These are phyloP conservation scores for Diutina siamensis DNA, from an alignment of 1,139 yeast genomes.

Conservation along the genomic window DNA sequence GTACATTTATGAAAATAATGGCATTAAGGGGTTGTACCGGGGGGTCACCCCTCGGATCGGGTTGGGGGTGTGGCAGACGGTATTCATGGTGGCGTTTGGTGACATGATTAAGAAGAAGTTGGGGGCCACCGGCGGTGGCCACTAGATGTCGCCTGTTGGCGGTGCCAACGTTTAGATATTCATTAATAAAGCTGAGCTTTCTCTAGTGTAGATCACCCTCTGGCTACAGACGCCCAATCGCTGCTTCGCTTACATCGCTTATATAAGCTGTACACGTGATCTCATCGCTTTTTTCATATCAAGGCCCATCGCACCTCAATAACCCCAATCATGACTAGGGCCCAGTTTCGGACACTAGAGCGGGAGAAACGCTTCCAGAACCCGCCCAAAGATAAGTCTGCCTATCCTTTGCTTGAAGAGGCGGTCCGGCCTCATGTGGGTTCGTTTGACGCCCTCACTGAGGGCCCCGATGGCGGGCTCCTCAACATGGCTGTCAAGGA, in stretches of 20 bases:
- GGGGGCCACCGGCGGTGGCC: constrained; percentile 33
- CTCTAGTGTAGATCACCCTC: no score
- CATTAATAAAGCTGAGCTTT: no score
- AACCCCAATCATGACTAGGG: constrained; percentile 19
- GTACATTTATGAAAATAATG: constrained; percentile 74
- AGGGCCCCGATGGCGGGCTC: constrained; percentile 76
- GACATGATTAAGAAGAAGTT: constrained; percentile 52
- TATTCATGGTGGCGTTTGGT: constrained; percentile 98
- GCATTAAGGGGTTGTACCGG: constrained; percentile 83
- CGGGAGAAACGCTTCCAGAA: constrained; percentile 75
- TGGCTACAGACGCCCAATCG: no score
- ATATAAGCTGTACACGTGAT: neutral
- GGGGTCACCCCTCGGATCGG: constrained; percentile 98
- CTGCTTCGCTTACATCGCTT: no score
- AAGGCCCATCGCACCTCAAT: constrained; percentile 7
- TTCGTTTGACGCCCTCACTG: constrained; percentile 89
- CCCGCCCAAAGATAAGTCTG: constrained; percentile 81
- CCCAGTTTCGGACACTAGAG: constrained; percentile 73
- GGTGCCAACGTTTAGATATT: no score
- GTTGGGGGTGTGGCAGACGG: constrained; percentile 95
- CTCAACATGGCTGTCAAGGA: constrained; percentile 79
- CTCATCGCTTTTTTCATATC: neutral
- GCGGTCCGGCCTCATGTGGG: constrained; percentile 95
- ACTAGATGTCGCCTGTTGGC: no score
- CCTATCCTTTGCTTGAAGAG: constrained; percentile 70